Conservation (phyloP, 768 basidiomycete genomes). For the Agrocybe pediades region DNA sequence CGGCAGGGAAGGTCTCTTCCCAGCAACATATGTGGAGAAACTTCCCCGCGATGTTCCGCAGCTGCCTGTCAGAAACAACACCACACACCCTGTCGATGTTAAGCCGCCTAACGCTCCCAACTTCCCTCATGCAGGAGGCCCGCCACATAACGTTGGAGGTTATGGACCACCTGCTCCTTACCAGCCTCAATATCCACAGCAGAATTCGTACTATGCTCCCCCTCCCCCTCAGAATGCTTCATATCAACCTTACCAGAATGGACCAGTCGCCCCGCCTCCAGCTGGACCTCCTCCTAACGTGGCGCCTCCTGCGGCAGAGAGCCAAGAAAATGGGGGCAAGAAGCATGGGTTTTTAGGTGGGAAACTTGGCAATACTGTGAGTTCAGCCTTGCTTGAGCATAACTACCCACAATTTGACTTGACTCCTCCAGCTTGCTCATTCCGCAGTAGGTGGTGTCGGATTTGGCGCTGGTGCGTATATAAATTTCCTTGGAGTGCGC, state of each 20-base stretch:
- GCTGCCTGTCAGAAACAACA: neutral
- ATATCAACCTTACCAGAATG: constrained; percentile 13
- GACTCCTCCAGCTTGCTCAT: constrained; percentile 42
- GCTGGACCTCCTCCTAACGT: constrained; percentile 15
- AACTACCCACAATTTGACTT: constrained; percentile 4
- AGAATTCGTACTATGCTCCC: constrained; percentile 12
- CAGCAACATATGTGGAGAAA: constrained; percentile 70
- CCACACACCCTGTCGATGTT: neutral
- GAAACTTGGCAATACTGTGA: constrained; percentile 53
- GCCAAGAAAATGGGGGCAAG: constrained; percentile 43
- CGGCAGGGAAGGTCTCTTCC: constrained; percentile 72
- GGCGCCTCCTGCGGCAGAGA: constrained; percentile 20
- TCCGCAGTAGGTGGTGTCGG: constrained; percentile 69
- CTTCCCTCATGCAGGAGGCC: neutral
- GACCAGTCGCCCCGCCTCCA: constrained; percentile 13
- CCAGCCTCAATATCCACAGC: constrained; percentile 13
- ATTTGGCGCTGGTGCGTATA: constrained; percentile 64
- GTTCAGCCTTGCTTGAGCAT: constrained; percentile 2
- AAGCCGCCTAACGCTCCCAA: neutral
- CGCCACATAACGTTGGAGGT: constrained; percentile 8
- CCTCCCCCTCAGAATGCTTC: constrained; percentile 15
- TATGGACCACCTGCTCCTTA: constrained; percentile 24
- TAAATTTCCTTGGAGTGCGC: neutral
- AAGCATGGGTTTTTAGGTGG: constrained; percentile 50
- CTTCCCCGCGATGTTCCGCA: constrained; percentile 21